Percentiles rank a stretch among this genome's conserved stretches.
phyloP scores from a whole-genome alignment of 495 filamentous ascomycete genomes.

The Antarctomyces pellizariae region DNA sequence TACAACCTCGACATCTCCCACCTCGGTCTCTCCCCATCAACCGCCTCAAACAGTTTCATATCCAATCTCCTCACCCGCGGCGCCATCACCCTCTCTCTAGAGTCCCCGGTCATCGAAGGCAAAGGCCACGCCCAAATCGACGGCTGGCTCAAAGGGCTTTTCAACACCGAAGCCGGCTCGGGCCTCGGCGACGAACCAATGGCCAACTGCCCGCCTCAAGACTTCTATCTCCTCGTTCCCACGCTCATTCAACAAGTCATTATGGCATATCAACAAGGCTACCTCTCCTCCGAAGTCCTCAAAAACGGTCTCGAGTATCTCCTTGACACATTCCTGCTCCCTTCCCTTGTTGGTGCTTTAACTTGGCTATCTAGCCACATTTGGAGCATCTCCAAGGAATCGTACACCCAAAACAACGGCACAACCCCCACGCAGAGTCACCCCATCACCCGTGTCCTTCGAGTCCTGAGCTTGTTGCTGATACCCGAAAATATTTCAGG shows the following conservation, averaged over 20 bases:
- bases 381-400: conserved; percentile 37
- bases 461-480: conserved; percentile 54
- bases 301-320: conserved; percentile 78
- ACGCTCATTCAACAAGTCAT: conserved; percentile 75
- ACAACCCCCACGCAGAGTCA: conserved; percentile 13
- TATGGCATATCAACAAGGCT: conserved; percentile 42
- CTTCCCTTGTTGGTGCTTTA: conserved; percentile 62
- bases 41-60: conserved; percentile 68
- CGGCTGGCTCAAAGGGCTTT: conserved; percentile 72
- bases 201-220: conserved; percentile 75
- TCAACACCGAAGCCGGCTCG: conserved; percentile 57
- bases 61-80: conserved; percentile 49
- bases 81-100: conserved; percentile 32
- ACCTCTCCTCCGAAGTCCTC: conserved; percentile 55
- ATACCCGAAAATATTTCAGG: conserved; percentile 51
- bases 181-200: conserved; percentile 58
- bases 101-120: conserved; percentile 47
- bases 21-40: conserved; percentile 30
- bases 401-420: no score
- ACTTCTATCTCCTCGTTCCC: conserved; percentile 80
- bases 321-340: conserved; percentile 72
- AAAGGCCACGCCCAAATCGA: conserved; percentile 53
- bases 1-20: conserved; percentile 51
- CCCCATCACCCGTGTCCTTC: conserved; percentile 36
- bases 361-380: conserved; percentile 61